Evolutionary conservation across 345 rosid species (phyloP), one percentile per base, ranked within the genome.

Genomic region (Lepidium sativum): DNA sequence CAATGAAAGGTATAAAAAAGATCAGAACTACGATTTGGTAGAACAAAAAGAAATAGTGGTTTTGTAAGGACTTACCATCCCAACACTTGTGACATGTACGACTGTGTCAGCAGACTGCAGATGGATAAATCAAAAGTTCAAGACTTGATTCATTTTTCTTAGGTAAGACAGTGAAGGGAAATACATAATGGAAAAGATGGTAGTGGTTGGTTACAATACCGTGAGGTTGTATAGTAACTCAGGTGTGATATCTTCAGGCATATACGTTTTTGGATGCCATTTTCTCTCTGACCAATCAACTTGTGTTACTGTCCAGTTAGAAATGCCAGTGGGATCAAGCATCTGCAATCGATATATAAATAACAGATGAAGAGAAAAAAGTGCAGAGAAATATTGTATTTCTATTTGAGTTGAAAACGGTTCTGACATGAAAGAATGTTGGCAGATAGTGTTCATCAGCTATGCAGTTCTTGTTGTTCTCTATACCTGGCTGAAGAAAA

Each of bases 271-370:
- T 12, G 99, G 98, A 77, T 95, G 98, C 99, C 98, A 95, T 62
- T 91, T 85, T 73, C 90, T 83, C 77, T 95, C 99, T 9, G 98
- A 95, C 99, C 99, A 95, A 76, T 95, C 99, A 60, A 95, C 99
- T 60, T 91, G 87, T 45, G 99, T 95, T 50, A 85, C 91, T 0
- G 96, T 84, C 89, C 97, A 87, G 68, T 87, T 95, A 21, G 97
- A 87, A 25, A 95, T 88, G 16, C 99, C 99, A 58, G 63, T 78
- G 16, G 91, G 97, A 82, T 95, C 98, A 27, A 88, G 78, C 83
- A 91, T 78, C 99, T 95, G 80, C 74, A 67, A 53, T 40, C 25
- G 1, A 42, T 9, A 58, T 27, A 47, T 52, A 44, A 14, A 5
- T 32, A 34, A n/a, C 7, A 15, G n/a, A 39, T 68, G 9, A 45